Percentiles rank a stretch among this genome's conserved stretches.
These are phyloP conservation scores for Gloeophyllum trabeum DNA, from an alignment of 768 basidiomycete genomes.

Conservation along the genomic window DNA sequence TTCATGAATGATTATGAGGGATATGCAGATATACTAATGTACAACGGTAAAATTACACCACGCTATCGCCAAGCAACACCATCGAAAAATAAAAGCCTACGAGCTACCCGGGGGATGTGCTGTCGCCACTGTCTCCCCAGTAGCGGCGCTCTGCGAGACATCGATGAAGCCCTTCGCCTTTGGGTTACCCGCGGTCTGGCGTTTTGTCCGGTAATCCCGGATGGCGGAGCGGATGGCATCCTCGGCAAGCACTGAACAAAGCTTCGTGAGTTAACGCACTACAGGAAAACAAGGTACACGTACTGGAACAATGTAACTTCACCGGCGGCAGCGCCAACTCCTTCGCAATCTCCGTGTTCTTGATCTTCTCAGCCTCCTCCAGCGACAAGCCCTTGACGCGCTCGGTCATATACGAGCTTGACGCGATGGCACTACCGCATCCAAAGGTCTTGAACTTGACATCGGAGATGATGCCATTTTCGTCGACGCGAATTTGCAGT, in stretches of 20 bases:
- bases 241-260: conserved; percentile 79
- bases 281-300: conserved; percentile 18
- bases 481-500: conserved; percentile 95
- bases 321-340: conserved; percentile 93
- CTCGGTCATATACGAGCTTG: conserved; percentile 98
- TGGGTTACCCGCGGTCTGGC: conserved; percentile 35
- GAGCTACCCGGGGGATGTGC: conserved; percentile 27
- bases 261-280: conserved; percentile 5
- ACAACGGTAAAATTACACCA: not conserved
- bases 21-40: not conserved
- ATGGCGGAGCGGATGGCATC: conserved; percentile 99
- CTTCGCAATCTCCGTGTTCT: conserved; percentile 99
- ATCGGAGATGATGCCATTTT: conserved; percentile 89
- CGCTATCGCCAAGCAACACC: not conserved
- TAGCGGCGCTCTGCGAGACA: conserved; percentile 45
- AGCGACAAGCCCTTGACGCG: conserved; percentile 90
- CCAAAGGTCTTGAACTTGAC: conserved; percentile 99
- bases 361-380: conserved; percentile 92
- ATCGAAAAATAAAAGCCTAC: not conserved
- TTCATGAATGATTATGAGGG: not conserved
- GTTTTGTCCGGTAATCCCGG: conserved; percentile 88
- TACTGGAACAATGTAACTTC: conserved; percentile 91
- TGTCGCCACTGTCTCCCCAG: conserved; percentile 43
- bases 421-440: conserved; percentile 96
- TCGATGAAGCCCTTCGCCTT: conserved; percentile 60